Conservation (phyloP, 495 filamentous ascomycete genomes). For the Hyaloscypha variabilis region DNA sequence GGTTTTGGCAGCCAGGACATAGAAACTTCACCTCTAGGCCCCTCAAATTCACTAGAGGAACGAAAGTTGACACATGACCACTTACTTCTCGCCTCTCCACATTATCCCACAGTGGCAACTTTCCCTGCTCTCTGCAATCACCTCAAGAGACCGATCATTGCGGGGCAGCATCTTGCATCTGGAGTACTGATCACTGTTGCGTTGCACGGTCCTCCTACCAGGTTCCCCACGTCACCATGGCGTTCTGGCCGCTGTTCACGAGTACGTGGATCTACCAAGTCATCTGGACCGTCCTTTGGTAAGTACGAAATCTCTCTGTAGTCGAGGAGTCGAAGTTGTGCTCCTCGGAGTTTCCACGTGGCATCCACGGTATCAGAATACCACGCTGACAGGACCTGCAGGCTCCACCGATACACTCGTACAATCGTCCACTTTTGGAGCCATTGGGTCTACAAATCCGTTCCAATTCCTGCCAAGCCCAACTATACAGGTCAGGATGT, state of each 20-base stretch:
- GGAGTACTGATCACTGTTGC: background rate
- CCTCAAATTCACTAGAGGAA: background rate
- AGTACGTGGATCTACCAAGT: background rate
- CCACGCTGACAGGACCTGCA: constrained; percentile 3
- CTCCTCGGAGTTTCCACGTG: background rate
- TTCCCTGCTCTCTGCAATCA: background rate
- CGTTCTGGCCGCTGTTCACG: background rate
- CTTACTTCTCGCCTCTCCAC: background rate
- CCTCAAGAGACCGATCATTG: background rate
- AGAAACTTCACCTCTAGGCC: constrained; percentile 6
- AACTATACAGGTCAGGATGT: constrained; percentile 69
- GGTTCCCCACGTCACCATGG: constrained; percentile 2
- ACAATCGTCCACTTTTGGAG: constrained; percentile 66
- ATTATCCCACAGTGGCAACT: constrained; percentile 13
- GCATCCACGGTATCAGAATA: background rate
- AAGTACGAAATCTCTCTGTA: background rate
- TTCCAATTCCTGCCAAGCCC: constrained; percentile 62
- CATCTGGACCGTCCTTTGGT: constrained; percentile 1
- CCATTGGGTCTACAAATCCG: constrained; percentile 66
- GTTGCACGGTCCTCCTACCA: background rate
- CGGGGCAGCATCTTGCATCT: background rate
- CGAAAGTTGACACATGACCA: constrained; percentile 20
- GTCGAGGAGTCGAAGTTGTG: background rate
- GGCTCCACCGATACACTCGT: constrained; percentile 58
- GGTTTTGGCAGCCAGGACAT: background rate